These are phyloP conservation scores for Pyrenophora graminea DNA, from an alignment of 2,329 filamentous ascomycete species.

Conservation along the genomic window DNA sequence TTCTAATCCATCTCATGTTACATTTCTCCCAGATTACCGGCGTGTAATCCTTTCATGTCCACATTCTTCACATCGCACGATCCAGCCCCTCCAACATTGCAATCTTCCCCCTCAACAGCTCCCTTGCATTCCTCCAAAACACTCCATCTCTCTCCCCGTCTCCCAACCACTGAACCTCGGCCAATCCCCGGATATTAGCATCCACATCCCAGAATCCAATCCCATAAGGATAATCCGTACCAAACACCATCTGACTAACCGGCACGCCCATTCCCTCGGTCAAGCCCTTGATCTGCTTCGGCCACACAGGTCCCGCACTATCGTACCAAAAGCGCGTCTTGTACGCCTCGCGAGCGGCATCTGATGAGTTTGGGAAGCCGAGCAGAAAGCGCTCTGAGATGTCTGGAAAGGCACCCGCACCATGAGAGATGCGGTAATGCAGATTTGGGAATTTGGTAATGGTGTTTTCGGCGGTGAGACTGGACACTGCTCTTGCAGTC, in stretches of 20 bases:
- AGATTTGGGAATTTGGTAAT: conserved; percentile 36
- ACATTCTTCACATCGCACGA: no score
- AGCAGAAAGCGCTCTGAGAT: conserved; percentile 43
- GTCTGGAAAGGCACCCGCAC: conserved; percentile 44
- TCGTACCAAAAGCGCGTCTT: conserved; percentile 45
- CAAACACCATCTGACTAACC: conserved; percentile 42
- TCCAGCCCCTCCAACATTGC: not conserved
- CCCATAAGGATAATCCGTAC: conserved; percentile 46
- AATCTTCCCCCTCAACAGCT: conserved; percentile 35
- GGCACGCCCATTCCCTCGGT: conserved; percentile 39
- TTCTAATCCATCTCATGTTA: no score
- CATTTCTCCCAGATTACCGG: no score
- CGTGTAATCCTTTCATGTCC: not conserved
- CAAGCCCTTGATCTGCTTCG: conserved; percentile 43
- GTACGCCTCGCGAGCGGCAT: conserved; percentile 34
- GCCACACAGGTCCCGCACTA: conserved; percentile 45
- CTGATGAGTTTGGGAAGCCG: conserved; percentile 32
- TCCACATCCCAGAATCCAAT: conserved; percentile 46
- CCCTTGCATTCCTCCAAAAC: conserved; percentile 32
- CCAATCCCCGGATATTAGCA: conserved; percentile 39
- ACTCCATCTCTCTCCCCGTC: conserved; percentile 32
- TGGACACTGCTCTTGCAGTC: conserved; percentile 42
- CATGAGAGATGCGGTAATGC: conserved; percentile 43
- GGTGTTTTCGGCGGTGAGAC: conserved; percentile 36
- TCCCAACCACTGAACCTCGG: conserved; percentile 26